Conservation (phyloP, 192 early-diverging fungal species). For the Backusella australiensis region DNA sequence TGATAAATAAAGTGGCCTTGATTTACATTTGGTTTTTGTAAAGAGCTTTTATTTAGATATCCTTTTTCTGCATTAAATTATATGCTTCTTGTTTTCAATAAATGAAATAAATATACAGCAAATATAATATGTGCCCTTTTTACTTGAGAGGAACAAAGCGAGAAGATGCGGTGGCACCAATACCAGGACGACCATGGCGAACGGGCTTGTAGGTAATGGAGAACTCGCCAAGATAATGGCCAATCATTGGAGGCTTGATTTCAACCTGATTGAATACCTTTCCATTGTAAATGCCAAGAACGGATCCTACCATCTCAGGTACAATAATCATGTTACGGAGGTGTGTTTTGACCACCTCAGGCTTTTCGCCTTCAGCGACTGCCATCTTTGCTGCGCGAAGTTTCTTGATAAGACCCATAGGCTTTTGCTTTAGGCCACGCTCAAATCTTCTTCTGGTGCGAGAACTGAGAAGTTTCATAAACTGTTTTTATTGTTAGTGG, state of each 20-base stretch:
- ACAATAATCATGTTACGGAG: conserved; percentile 99
- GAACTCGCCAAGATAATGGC: conserved; percentile 32
- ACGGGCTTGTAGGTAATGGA: conserved; percentile 96
- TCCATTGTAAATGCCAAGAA: conserved; percentile 97
- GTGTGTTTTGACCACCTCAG: conserved; percentile 95
- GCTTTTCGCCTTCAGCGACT: conserved; percentile 84
- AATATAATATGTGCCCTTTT: neutral
- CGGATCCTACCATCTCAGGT: conserved; percentile 97
- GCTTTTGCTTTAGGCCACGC: conserved; percentile 94
- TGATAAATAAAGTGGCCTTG: neutral
- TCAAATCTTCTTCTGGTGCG: conserved; percentile 97
- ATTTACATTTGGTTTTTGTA: neutral
- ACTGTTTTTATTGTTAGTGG: conserved; percentile 36
- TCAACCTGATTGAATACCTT: conserved; percentile 99
- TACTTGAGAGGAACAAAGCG: conserved; percentile 90
- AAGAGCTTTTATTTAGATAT: neutral
- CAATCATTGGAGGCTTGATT: conserved; percentile 62
- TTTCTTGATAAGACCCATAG: conserved; percentile 99
- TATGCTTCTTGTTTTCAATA: neutral
- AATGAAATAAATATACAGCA: neutral
- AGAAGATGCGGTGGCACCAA: conserved; percentile 97
- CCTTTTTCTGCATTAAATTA: neutral
- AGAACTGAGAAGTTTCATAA: conserved; percentile 90
- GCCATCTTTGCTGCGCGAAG: conserved; percentile 96
- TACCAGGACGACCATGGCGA: conserved; percentile 98